Evolutionary conservation across 345 rosid species (phyloP).

Genomic region (Salix exigua): DNA sequence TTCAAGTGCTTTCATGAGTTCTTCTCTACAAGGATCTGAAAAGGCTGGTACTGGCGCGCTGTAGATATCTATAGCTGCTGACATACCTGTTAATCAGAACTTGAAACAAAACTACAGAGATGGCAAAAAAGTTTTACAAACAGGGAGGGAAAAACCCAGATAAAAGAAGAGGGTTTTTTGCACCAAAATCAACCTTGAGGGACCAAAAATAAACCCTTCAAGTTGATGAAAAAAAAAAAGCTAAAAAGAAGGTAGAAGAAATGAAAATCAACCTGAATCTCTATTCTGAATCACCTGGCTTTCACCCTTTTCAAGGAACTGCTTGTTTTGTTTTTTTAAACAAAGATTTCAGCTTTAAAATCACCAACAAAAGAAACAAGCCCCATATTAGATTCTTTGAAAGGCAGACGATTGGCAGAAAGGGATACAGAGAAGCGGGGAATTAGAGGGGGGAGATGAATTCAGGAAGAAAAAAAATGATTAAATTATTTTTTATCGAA

Average conservation of each 20-base stretch:
- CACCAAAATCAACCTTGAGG: slow-evolving; percentile 39
- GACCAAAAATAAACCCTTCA: slow-evolving; percentile 58
- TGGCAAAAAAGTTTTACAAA: not conserved
- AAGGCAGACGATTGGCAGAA: slow-evolving; percentile 83
- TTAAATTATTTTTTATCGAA: not conserved
- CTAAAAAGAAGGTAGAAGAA: not conserved
- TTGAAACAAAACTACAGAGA: not conserved
- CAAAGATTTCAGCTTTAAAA: not conserved
- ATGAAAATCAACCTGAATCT: slow-evolving; percentile 44
- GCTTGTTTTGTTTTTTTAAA: slow-evolving; percentile 20
- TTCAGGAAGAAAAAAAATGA: not conserved
- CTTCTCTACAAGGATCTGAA: slow-evolving; percentile 54
- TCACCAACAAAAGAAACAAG: slow-evolving; percentile 35
- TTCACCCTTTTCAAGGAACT: slow-evolving; percentile 47
- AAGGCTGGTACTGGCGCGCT: slow-evolving; percentile 32
- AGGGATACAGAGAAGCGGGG: slow-evolving; percentile 68
- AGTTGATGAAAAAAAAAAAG: slow-evolving; percentile 30
- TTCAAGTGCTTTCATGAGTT: slow-evolving; percentile 81
- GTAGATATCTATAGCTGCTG: slow-evolving; percentile 62
- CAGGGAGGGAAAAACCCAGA: not conserved
- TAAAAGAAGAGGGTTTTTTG: not conserved
- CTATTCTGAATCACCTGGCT: slow-evolving; percentile 81
- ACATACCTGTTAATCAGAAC: slow-evolving; percentile 24
- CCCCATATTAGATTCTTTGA: slow-evolving; percentile 37
- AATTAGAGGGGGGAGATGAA: slow-evolving; percentile 29